A percentile compares a stretch with the other conserved stretches of the same genome.
phyloP scores from a whole-genome alignment of 306 rosid species.

The Inga laurina region DNA sequence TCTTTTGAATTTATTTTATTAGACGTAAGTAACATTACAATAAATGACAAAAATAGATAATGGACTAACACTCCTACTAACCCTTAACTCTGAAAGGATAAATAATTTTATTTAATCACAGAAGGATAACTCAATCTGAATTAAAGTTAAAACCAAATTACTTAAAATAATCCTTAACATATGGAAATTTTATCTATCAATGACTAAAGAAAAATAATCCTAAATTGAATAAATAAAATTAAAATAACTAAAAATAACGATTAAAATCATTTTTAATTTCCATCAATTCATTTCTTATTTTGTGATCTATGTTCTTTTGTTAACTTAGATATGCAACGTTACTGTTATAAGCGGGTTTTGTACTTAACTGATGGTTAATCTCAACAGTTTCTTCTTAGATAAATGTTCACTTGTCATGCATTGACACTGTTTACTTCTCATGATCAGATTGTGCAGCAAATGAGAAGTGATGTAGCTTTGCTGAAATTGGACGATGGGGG shows the following conservation, averaged over 20 bases:
- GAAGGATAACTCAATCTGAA: background rate
- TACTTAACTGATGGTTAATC: background rate
- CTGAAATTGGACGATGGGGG: slow-evolving; percentile 82
- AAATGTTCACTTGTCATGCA: slow-evolving; percentile 12
- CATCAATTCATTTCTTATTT: slow-evolving; percentile 18
- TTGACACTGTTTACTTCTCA: slow-evolving; percentile 28
- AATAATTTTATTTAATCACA: background rate
- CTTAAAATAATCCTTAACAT: background rate
- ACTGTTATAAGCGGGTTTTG: background rate
- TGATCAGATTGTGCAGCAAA: slow-evolving; percentile 87
- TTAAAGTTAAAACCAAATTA: background rate
- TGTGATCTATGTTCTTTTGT: background rate
- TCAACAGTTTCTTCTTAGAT: slow-evolving; percentile 13
- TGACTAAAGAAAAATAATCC: background rate
- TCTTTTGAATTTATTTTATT: background rate
- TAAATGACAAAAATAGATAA: no score
- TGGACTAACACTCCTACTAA: no score
- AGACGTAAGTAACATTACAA: no score
- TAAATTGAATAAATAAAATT: background rate
- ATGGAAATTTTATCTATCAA: background rate
- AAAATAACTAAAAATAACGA: background rate
- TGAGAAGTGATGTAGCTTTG: slow-evolving; percentile 81
- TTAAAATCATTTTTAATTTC: background rate
- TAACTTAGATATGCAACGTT: background rate
- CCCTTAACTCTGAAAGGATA: no score